phyloP scores from a whole-genome alignment of 164 flowering plant species.

The Dillenia suffruticosa region DNA sequence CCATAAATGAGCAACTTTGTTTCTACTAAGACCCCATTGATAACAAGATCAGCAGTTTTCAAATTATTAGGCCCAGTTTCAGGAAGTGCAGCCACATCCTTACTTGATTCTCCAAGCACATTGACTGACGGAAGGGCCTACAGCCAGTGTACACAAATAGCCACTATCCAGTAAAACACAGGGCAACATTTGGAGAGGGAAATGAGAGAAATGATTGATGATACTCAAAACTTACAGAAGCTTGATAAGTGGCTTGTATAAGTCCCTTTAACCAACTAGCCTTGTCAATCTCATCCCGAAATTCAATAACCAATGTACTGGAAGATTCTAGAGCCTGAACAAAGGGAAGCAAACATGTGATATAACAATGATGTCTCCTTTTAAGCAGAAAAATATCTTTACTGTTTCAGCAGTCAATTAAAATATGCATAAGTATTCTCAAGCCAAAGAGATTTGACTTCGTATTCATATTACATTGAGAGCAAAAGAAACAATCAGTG shows the following conservation, averaged over 20 bases:
- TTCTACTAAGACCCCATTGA: slow-evolving; percentile 76
- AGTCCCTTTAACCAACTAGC: slow-evolving; percentile 78
- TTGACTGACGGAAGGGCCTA: slow-evolving; percentile 74
- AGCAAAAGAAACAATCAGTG: no score
- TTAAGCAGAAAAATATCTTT: no score
- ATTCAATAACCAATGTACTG: slow-evolving; percentile 74
- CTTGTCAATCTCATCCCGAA: slow-evolving; percentile 66
- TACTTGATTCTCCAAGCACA: slow-evolving; percentile 44
- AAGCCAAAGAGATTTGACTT: no score
- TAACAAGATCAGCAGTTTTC: slow-evolving; percentile 74
- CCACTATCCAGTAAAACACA: slow-evolving; percentile 2
- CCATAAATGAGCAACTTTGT: slow-evolving; percentile 76
- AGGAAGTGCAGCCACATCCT: slow-evolving; percentile 21
- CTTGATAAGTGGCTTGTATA: slow-evolving; percentile 76
- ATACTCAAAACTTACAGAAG: slow-evolving; percentile 52
- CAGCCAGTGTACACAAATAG: slow-evolving; percentile 8
- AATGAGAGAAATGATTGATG: slow-evolving; percentile 1
- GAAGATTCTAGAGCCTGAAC: slow-evolving; percentile 88
- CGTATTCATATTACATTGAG: no score
- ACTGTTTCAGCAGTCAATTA: no score
- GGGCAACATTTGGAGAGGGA: background rate
- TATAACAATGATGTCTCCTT: no score
- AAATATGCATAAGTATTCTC: no score
- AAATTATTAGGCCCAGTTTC: slow-evolving; percentile 27
- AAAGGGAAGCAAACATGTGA: no score